phyloP scores from a whole-genome alignment of 1,284 basidiomycete genomes.

The Puccinia triticina region DNA sequence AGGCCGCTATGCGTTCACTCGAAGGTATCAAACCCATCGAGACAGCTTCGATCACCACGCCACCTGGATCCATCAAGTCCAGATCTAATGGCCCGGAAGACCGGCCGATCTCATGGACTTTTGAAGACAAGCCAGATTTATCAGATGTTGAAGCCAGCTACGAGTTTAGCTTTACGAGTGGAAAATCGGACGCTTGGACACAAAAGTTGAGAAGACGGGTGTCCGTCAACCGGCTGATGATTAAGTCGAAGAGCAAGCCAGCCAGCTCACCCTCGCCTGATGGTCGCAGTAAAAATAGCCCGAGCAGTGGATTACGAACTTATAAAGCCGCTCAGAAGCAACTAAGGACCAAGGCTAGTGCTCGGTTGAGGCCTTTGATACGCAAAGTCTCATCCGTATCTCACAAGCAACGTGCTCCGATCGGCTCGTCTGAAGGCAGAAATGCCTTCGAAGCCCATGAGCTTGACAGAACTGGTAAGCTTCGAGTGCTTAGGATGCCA shows the following conservation, averaged over 20 bases:
- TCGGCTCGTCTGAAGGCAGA: neutral
- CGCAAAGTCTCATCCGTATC: constrained; percentile 13
- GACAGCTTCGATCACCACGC: neutral
- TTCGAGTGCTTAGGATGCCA: neutral
- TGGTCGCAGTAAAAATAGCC: neutral
- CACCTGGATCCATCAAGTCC: neutral
- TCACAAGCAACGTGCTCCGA: neutral
- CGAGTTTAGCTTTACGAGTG: constrained; percentile 1
- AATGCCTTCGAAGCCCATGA: neutral
- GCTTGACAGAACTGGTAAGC: neutral
- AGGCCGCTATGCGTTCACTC: constrained; percentile 28
- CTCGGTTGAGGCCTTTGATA: constrained; percentile 19
- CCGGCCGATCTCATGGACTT: neutral
- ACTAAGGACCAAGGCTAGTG: constrained; percentile 23
- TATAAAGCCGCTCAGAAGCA: neutral
- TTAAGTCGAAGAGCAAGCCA: constrained; percentile 4
- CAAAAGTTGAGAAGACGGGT: constrained; percentile 14
- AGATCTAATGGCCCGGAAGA: neutral
- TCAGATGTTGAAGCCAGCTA: neutral
- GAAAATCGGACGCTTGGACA: constrained; percentile 4
- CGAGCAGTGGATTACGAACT: neutral
- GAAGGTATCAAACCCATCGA: constrained; percentile 13
- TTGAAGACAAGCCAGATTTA: constrained; percentile 6
- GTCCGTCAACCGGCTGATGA: constrained; percentile 14
- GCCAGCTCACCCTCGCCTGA: neutral